Conservation (phyloP, 2,329 filamentous ascomycete genomes). For the Grosmannia serpens region DNA sequence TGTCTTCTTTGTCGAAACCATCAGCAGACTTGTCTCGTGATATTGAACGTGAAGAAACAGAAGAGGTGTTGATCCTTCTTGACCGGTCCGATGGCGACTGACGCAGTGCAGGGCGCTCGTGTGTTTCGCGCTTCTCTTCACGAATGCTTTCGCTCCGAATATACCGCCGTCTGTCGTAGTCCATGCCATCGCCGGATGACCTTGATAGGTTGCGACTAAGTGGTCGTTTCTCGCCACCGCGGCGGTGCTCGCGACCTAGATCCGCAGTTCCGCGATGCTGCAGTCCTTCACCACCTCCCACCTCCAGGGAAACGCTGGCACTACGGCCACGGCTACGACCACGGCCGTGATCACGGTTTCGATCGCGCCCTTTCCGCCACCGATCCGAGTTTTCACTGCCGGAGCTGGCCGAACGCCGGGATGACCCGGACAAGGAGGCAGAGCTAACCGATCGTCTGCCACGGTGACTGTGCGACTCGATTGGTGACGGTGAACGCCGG, state of each 20-base stretch:
- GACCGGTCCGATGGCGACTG: slow-evolving; percentile 15
- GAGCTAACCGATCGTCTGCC: slow-evolving; percentile 26
- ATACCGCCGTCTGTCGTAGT: neutral
- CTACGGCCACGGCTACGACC: slow-evolving; percentile 12
- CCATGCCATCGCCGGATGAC: neutral
- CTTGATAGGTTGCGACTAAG: neutral
- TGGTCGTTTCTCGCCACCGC: neutral
- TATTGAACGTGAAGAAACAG: slow-evolving; percentile 38
- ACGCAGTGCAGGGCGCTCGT: slow-evolving; percentile 2
- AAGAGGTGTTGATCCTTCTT: slow-evolving; percentile 37
- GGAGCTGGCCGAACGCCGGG: slow-evolving; percentile 20
- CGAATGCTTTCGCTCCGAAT: neutral
- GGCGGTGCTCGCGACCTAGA: neutral
- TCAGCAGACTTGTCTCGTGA: slow-evolving; percentile 44
- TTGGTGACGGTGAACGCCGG: slow-evolving; percentile 36
- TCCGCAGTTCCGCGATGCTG: neutral
- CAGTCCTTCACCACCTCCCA: neutral
- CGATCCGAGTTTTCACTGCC: slow-evolving; percentile 7
- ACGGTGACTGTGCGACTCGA: slow-evolving; percentile 31
- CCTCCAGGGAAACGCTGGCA: slow-evolving; percentile 13
- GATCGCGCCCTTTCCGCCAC: slow-evolving; percentile 13
- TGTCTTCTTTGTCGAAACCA: slow-evolving; percentile 37
- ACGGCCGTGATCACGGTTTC: slow-evolving; percentile 14
- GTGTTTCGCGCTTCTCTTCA: neutral
- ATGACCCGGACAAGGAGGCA: slow-evolving; percentile 25